Evolutionary conservation across 306 rosid genomes (phyloP), one percentile per base, ranked within the genome.

Genomic region (Castanospermum australe): DNA sequence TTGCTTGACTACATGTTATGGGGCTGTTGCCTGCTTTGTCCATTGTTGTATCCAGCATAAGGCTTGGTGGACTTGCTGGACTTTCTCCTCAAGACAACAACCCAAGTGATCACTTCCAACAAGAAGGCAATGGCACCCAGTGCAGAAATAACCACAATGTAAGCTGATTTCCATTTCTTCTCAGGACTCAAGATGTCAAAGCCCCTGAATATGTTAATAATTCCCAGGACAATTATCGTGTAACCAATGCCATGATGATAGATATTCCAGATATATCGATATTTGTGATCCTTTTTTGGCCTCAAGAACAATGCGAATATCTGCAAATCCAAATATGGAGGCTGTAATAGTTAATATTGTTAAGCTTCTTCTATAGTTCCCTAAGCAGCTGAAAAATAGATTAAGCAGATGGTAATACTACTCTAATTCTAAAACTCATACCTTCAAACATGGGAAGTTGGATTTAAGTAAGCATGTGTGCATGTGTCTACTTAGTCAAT

Each of bases 181-280:
- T 42, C 89, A 36, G 97, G 94, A 5, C 39, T 28, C 42, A 95
- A 81, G 14, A 93, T 93, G 79, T 78, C 18, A 48, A 88, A 75
- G 3, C 99, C 98, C 74, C 78, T 88, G 87, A 89, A 95, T 20
- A 92, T 81, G 79, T 95, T 95, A 24, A 95, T 0, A 33, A 95
- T 81, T 65, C 97, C 87, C 0, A 95, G 83, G 39, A 87, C 32
- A 4, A 92, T 25, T 4, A 92, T 80, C 0, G 79, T 15, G 79
- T 91, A 95, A 5, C 99, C 99, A 1, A 95, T 0, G 50, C 86
- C 44, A 5, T 95, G 97, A 85, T 95, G 99, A 73, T 92, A 92
- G 74, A 91, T 78, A 77, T 95, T 95, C 99, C 99, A 92, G 81
- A 67, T 81, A 8, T 85, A 24, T 14, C 99, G 41, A 28, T 67